A percentile compares a stretch with the other conserved stretches of the same genome.
These are phyloP conservation scores for Chloris gayana DNA, from an alignment of 176 grass and related monocot genomes.

Conservation along the genomic window DNA sequence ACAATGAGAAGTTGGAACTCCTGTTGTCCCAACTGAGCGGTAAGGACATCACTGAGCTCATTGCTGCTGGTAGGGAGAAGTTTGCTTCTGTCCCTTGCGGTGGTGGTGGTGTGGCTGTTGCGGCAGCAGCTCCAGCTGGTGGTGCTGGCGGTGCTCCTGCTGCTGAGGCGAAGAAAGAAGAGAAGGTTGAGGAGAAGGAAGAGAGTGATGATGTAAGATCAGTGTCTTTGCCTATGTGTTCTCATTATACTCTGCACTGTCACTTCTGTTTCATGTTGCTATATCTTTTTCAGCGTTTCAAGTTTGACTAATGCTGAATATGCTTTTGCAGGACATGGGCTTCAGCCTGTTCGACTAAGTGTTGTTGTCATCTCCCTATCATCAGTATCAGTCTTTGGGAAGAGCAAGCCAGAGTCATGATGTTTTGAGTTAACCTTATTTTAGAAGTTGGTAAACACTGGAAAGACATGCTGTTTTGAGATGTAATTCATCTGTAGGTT, in stretches of 20 bases:
- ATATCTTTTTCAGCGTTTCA: too few relatives aligned
- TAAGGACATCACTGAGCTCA: slow-evolving; percentile 58
- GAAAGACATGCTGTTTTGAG: slow-evolving; percentile 16
- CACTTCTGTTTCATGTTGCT: too few relatives aligned
- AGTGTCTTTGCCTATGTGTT: neutral
- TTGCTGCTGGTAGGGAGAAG: slow-evolving; percentile 66
- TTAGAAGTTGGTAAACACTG: slow-evolving; percentile 20
- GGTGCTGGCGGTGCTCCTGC: neutral
- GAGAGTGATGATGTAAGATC: neutral
- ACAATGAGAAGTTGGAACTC: slow-evolving; percentile 45
- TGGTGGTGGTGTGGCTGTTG: slow-evolving; percentile 36
- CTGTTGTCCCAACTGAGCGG: slow-evolving; percentile 52
- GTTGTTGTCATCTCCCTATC: neutral
- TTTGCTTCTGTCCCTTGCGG: slow-evolving; percentile 55
- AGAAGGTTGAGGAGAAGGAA: neutral
- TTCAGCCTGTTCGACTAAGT: slow-evolving; percentile 57
- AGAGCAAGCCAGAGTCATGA: slow-evolving; percentile 7
- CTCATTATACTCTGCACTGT: too few relatives aligned
- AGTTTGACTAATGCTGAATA: too few relatives aligned
- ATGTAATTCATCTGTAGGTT: slow-evolving; percentile 34
- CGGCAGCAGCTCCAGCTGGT: neutral
- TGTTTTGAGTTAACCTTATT: slow-evolving; percentile 29
- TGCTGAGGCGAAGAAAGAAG: neutral
- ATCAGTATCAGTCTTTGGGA: neutral
- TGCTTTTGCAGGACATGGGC: slow-evolving; percentile 53